Evolutionary conservation across 768 basidiomycete genomes (phyloP).

Genomic region (Agaricus subrufescens): DNA sequence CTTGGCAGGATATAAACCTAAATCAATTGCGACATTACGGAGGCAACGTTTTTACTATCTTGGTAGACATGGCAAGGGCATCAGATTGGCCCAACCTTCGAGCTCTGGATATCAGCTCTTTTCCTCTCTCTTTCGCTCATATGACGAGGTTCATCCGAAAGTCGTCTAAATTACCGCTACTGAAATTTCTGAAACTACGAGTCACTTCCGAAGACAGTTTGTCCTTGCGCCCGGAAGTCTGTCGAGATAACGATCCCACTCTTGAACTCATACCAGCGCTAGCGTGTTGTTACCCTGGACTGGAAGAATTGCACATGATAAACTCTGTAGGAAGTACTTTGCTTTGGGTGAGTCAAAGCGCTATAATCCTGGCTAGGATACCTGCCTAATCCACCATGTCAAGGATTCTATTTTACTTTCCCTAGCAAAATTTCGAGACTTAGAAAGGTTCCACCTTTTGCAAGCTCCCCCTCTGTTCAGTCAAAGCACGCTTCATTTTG

Average conservation of each 20-base stretch:
- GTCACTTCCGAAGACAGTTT: not conserved
- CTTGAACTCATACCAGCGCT: not conserved
- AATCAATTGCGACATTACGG: not conserved
- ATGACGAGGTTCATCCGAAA: not conserved
- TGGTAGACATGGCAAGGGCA: not conserved
- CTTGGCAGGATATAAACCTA: not conserved
- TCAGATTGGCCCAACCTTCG: not conserved
- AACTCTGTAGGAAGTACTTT: not conserved
- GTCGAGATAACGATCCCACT: not conserved
- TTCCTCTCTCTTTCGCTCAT: not conserved
- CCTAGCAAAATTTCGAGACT: not conserved
- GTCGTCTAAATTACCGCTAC: not conserved
- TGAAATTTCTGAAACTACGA: slow-evolving; percentile 1
- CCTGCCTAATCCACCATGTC: not conserved
- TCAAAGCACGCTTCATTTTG: not conserved
- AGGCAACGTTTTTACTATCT: not conserved
- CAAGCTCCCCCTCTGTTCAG: not conserved
- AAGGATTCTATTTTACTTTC: slow-evolving; percentile 1
- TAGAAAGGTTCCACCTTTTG: not conserved
- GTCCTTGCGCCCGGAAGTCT: not conserved
- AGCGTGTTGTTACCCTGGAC: not conserved
- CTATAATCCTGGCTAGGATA: too few species aligned
- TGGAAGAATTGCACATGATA: not conserved
- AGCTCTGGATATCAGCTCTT: slow-evolving; percentile 1
- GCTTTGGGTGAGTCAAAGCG: not conserved